phyloP scores from a whole-genome alignment of 164 flowering plant species.

The Cinnamomum micranthum region DNA sequence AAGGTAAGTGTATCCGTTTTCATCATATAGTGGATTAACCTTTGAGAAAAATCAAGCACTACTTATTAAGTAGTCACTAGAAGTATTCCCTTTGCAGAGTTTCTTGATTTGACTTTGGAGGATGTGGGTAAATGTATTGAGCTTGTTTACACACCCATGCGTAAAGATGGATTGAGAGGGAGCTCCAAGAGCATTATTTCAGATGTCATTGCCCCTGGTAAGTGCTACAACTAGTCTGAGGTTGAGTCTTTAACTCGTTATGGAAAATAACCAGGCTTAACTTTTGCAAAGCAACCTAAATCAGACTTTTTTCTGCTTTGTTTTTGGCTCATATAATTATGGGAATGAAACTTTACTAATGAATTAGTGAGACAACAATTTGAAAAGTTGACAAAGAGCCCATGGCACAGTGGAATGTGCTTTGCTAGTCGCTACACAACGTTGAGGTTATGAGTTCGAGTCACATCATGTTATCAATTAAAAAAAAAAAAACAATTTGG shows the following conservation, averaged over 20 bases:
- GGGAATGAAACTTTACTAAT: conserved; percentile 2
- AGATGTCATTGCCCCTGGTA: conserved; percentile 78
- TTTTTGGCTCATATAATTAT: not conserved
- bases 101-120: conserved; percentile 57
- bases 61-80: not conserved
- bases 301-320: not conserved
- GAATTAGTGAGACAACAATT: not conserved
- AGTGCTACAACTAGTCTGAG: conserved; percentile 9
- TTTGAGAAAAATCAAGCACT: not conserved
- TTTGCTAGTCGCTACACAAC: no score
- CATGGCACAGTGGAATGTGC: not conserved
- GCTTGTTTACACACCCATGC: conserved; percentile 77
- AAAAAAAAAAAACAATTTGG: no score
- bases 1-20: conserved; percentile 44
- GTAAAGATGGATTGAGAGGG: conserved; percentile 75
- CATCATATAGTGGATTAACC: not conserved
- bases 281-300: not conserved
- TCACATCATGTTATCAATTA: no score
- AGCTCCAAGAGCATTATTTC: conserved; percentile 52
- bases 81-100: conserved; percentile 41
- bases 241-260: not conserved
- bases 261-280: not conserved
- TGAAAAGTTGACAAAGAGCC: not conserved
- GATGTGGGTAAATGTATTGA: conserved; percentile 77
- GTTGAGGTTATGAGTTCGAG: no score